Conservation (phyloP, 2,329 filamentous ascomycete species). For the Neophaeococcomyces mojaviensis region DNA sequence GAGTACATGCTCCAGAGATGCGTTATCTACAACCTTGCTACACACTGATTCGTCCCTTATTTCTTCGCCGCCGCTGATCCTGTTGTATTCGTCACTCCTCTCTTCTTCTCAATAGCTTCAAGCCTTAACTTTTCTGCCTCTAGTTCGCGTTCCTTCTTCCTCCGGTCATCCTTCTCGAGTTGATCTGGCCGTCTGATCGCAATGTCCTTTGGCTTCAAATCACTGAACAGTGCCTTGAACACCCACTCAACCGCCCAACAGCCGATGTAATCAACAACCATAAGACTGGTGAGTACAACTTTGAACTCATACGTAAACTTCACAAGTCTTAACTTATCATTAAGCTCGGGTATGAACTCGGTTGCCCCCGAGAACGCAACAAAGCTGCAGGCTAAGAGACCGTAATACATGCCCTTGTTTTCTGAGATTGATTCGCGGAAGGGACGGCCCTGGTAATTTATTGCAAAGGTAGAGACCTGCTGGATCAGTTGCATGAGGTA, state of each 20-base stretch:
- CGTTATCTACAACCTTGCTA: no score
- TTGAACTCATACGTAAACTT: slow-evolving; percentile 88
- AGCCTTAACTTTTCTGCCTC: slow-evolving; percentile 24
- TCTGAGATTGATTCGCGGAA: slow-evolving; percentile 94
- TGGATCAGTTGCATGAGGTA: slow-evolving; percentile 97
- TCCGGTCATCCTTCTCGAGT: slow-evolving; percentile 63
- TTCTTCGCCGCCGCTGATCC: no score
- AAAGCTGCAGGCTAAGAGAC: slow-evolving; percentile 78
- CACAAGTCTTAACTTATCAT: slow-evolving; percentile 84
- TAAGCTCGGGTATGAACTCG: slow-evolving; percentile 91
- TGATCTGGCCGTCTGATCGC: slow-evolving; percentile 81
- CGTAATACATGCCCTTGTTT: slow-evolving; percentile 98
- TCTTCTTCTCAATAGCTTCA: slow-evolving; percentile 20
- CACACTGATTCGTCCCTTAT: no score
- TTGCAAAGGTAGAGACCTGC: slow-evolving; percentile 96
- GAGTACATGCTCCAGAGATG: no score
- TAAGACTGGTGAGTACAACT: slow-evolving; percentile 69
- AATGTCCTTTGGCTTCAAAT: slow-evolving; percentile 90
- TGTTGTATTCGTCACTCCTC: slow-evolving; percentile 19
- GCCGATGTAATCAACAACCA: slow-evolving; percentile 78
- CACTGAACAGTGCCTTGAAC: slow-evolving; percentile 78
- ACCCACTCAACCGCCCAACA: slow-evolving; percentile 84
- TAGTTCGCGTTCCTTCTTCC: slow-evolving; percentile 55
- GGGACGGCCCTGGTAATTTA: slow-evolving; percentile 97
- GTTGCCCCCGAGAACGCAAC: slow-evolving; percentile 93